These are phyloP conservation scores for Emmonsiellopsis sp. DNA, from an alignment of 2,329 filamentous ascomycete species.

Conservation along the genomic window DNA sequence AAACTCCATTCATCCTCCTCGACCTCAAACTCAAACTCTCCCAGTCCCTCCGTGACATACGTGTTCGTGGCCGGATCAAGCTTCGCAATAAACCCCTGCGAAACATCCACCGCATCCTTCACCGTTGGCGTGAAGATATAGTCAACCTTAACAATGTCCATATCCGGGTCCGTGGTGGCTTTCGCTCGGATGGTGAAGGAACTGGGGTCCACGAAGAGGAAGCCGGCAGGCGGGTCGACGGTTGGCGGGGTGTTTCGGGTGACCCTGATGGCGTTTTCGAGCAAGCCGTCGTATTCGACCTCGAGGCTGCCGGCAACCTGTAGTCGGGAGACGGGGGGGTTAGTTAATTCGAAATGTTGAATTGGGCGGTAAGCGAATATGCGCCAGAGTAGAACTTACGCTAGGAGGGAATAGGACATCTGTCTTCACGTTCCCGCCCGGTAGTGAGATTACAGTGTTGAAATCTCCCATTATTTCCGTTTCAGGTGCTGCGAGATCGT, in stretches of 20 bases:
- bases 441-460: neutral
- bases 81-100: conserved; percentile 5
- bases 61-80: conserved; percentile 7
- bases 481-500: too few species aligned
- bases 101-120: conserved; percentile 5
- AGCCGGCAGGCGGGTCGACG: conserved; percentile 4
- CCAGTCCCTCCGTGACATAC: conserved; percentile 8
- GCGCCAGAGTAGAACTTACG: neutral
- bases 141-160: conserved; percentile 9
- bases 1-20: conserved; percentile 11
- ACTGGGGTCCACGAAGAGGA: conserved; percentile 10
- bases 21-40: conserved; percentile 12
- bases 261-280: conserved; percentile 8
- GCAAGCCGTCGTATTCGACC: conserved; percentile 9
- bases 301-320: conserved; percentile 8
- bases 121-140: conserved; percentile 10
- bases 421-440: neutral
- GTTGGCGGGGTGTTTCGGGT: conserved; percentile 5
- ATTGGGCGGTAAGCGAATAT: neutral
- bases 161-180: conserved; percentile 1
- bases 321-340: too few species aligned
- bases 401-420: neutral
- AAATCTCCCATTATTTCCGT: neutral
- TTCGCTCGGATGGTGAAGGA: conserved; percentile 7
- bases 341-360: neutral